A percentile compares a stretch with the other conserved stretches of the same genome.
These are phyloP conservation scores for Hibiscus tridactylites DNA, from an alignment of 345 rosid genomes.

Conservation along the genomic window DNA sequence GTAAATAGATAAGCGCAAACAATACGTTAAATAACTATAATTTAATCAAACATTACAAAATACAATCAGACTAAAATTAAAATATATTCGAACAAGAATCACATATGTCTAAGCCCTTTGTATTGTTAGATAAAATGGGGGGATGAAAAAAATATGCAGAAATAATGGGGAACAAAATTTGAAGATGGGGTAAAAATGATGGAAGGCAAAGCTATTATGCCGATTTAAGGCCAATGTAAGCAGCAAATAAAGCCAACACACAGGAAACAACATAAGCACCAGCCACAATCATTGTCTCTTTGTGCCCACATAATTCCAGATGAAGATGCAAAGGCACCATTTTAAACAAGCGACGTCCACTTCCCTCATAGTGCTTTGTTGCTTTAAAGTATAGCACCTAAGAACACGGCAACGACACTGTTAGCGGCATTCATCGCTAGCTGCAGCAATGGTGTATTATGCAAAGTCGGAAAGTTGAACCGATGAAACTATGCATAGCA, in stretches of 20 bases:
- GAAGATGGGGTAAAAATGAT: not conserved
- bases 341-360: slow-evolving; percentile 29
- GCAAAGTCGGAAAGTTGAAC: not conserved
- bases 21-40: too few relatives aligned
- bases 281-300: slow-evolving; percentile 45
- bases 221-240: slow-evolving; percentile 49
- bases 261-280: slow-evolving; percentile 39
- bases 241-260: slow-evolving; percentile 43
- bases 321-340: slow-evolving; percentile 53
- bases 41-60: too few relatives aligned
- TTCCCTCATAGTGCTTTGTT: slow-evolving; percentile 27
- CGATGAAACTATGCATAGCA: not conserved
- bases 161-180: not conserved
- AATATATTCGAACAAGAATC: too few relatives aligned
- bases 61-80: too few relatives aligned
- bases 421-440: not conserved
- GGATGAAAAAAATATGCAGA: too few relatives aligned
- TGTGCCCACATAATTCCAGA: slow-evolving; percentile 38
- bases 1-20: too few relatives aligned
- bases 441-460: not conserved
- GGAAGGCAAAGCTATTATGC: slow-evolving; percentile 23
- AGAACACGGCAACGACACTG: not conserved
- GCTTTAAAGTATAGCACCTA: slow-evolving; percentile 37
- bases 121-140: too few relatives aligned
- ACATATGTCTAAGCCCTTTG: too few relatives aligned